Base-by-base conservation (phyloP, 345 rosid species). In the Rhodamnia rubescens region DNA sequence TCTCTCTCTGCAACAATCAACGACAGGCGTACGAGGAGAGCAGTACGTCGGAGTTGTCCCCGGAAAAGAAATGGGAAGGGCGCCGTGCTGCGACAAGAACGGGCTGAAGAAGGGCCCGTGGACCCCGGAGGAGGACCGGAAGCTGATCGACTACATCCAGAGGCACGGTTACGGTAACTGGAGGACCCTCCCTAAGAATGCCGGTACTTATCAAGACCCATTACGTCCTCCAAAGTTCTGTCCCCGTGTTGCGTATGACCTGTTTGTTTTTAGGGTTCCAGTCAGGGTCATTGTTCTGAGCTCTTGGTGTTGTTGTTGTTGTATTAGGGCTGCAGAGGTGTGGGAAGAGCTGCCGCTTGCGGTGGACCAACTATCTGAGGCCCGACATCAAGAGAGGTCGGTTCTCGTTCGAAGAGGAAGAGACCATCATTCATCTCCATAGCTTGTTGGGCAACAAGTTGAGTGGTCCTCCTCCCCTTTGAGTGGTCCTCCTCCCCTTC, bases 121-220 rank as follows among this genome's bases (percentile, higher is more conserved):
- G 99, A 96, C 96, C 16, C 87, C 94, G 40, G 99, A 96, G 87
- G 99, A 96, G 88, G 99, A 96, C 84, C 90, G 90, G 88, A 95
- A 91, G 82, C 89, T 96, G 83, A 56, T 91, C 80, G 94, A 91
- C 61, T 96, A 94, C 86, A 94, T 96, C 85, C 90, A 94, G 16
- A 91, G 90, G 85, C 95, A 96, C 86, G 99, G 99, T 15, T 93
- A 89, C 85, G 98, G 99, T 29, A 95, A 94, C 85, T 96, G 99
- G 99, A 93, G 98, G 85, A 92, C 96, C n/a, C 96, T 96, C 36
- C 99, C 99, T 10, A 93, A 94, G 88, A 94, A 96, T 91, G 99
- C 99, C 3, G 98, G 99, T 96, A 69, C 9, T 86, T 86, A 1
- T 26, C 53, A 3, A 83, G 5, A 11, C 8, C 40, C 75, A 9